Evolutionary conservation across 306 rosid genomes (phyloP), one percentile per base, ranked within the genome.

Genomic region (Sesbania bispinosa): DNA sequence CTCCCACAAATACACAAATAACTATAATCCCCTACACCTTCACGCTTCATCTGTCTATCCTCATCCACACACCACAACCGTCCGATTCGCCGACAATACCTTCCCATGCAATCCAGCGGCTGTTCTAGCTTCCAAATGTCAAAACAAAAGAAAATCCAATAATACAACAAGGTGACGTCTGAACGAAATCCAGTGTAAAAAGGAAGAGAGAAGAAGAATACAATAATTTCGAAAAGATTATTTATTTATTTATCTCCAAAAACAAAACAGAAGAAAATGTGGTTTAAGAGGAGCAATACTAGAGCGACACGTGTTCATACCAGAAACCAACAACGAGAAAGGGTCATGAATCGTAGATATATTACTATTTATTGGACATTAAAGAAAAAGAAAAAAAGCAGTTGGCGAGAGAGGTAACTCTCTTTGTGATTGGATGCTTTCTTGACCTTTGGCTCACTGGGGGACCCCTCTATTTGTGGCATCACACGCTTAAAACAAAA

Each of bases 391-490:
- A 27, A 80, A 86, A 87, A 87, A 84, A 87, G 81, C 16, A 8
- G 89, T 89, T 92, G 89, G 84, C 72, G 54, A 66, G 39, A 67
- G 75, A 74, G 52, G 67, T 76, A 24, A 65, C 88, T 80, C 89
- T 85, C 89, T 61, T 59, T 48, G 19, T 48, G 10, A 89, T 92
- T 89, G 88, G 98, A 55, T 80, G 46, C 87, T 88, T 89, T 82
- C 80, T 92, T 89, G 95, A 89, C 91, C 81, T 85, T 35, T 61
- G 58, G 10, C 21, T 13, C 39, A 23, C 83, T 81, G 79, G 81
- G 84, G 96, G 97, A 0, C 90, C 97, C 93, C 0, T 39, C 23
- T 26, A 46, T 58, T 60, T 66, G 54, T 74, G 62, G 54, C 77
- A 30, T 67, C 58, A 66, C 72, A 27, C 79, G 65, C 76, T 39